These are phyloP conservation scores for Anethum foeniculum DNA, from an alignment of 140 eudicot species.

Conservation along the genomic window DNA sequence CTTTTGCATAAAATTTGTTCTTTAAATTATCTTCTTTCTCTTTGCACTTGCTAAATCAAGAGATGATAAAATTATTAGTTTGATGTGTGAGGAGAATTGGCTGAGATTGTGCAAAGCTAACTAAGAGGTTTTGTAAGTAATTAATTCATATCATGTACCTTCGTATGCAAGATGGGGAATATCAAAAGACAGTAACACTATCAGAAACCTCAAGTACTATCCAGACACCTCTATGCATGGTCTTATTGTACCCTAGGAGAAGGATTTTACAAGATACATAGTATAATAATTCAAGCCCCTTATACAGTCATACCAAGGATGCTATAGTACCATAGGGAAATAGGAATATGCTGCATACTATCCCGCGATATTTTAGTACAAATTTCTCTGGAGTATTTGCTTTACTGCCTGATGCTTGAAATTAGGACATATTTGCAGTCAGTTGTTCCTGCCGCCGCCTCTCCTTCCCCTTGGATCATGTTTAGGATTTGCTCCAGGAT, in stretches of 20 bases:
- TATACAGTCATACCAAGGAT: not conserved
- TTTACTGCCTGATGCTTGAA: not conserved
- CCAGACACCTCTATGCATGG: not conserved
- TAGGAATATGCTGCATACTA: not conserved
- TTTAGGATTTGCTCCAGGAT: conserved; percentile 55
- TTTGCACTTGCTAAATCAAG: not conserved
- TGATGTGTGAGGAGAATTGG: not conserved
- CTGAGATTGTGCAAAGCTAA: not conserved
- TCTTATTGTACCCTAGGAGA: conserved; percentile 4
- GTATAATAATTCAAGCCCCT: not conserved
- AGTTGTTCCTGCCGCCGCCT: conserved; percentile 20
- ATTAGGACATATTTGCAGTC: not conserved
- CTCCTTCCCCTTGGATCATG: conserved; percentile 60
- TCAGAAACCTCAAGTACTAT: not conserved
- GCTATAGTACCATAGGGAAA: not conserved
- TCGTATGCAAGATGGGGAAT: not conserved
- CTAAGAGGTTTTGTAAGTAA: not conserved
- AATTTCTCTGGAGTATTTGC: not conserved
- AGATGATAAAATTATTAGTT: not conserved
- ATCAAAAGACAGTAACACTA: not conserved
- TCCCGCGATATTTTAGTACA: not conserved
- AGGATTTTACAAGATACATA: not conserved
- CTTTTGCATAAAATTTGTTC: too few relatives aligned
- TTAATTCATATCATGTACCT: not conserved
- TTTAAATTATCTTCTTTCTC: not conserved